A percentile compares a stretch with the other conserved stretches of the same genome.
phyloP scores from a whole-genome alignment of 2,329 filamentous ascomycete species.

The Sordariomycetes sp. region DNA sequence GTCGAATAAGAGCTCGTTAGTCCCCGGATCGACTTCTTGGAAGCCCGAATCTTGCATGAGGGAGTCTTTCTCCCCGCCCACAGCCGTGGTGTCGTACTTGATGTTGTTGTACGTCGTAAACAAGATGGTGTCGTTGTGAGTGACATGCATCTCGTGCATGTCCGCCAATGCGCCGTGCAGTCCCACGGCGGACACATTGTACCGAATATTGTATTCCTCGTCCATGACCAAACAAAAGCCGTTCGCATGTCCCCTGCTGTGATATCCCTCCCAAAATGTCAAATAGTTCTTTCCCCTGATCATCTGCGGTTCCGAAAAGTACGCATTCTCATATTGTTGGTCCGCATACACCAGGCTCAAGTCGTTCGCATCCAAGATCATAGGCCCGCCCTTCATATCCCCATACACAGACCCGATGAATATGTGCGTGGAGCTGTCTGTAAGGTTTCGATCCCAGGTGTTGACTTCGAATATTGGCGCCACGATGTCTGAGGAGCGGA shows the following conservation, averaged over 20 bases:
- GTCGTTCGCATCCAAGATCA: conserved; percentile 23
- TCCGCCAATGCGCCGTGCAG: conserved; percentile 23
- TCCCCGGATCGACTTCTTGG: conserved; percentile 26
- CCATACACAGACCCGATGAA: conserved; percentile 19
- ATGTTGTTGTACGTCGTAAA: conserved; percentile 30
- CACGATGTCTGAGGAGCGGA: conserved; percentile 19
- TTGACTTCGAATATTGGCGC: conserved; percentile 25
- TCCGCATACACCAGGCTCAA: conserved; percentile 28
- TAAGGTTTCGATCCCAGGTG: conserved; percentile 13
- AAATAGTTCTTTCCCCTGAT: conserved; percentile 20
- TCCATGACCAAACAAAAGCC: conserved; percentile 21
- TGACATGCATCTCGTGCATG: conserved; percentile 34
- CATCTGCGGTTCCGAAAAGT: conserved; percentile 16
- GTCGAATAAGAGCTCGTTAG: conserved; percentile 24
- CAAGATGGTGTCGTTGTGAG: conserved; percentile 27
- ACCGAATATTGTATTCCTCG: conserved; percentile 23
- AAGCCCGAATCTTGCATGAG: conserved; percentile 25
- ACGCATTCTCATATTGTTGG: conserved; percentile 16
- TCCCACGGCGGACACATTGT: conserved; percentile 25
- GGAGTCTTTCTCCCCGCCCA: conserved; percentile 19
- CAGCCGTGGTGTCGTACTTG: conserved; percentile 16
- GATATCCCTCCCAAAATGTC: conserved; percentile 24
- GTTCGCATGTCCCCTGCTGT: conserved; percentile 15
- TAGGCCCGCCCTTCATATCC: conserved; percentile 14
- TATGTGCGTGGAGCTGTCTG: conserved; percentile 19